Base-by-base conservation (phyloP, 129 eudicot genomes). In the Flaveria bidentis region DNA sequence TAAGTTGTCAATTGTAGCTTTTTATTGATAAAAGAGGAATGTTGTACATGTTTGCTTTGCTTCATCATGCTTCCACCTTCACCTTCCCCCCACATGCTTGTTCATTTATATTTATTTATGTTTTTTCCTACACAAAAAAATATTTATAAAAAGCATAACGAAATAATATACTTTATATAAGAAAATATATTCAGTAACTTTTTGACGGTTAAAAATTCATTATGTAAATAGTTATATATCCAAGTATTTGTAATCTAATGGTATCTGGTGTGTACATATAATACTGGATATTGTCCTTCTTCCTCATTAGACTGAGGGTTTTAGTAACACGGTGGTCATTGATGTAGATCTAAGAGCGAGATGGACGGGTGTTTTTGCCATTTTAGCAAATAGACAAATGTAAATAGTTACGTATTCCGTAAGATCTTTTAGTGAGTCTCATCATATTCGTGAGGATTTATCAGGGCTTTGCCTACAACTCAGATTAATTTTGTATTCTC, bases 21-120 rank as follows among this genome's bases (percentile, higher is more conserved):
- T 77, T 68, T n/a, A 55, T 13, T 6, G 75, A 39, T 68, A 77
- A 68, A 77, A 79, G 67, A 53, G 78, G 67, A 62, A 72, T 51
- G 74, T 49, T 70, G 71, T 49, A 75, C 82, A 78, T 78, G 77
- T 78, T 80, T 80, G 22, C 67, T 60, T 60, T 51, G 57, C 69
- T 72, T 80, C 61, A 65, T 73, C 83, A 79, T 80, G 26, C 42
- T 41, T 73, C 78, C 83, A 72, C 74, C 74, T 51, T 73, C 83
- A 64, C 74, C 61, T 51, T 52, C 78, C n/a, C 56, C 57, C 73
- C 83, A 79, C 68, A 72, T 79, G 78, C 39, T 65, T 65, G 79
- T 72, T 64, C 51, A 42, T 72, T 16, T 64, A 39, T 42, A 64
- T 72, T 52, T 9, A 45, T 46, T 64, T 36, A 52, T 66, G 52